Evolutionary conservation across 192 early-diverging fungal genomes (phyloP).

Genomic region (Fimicolochytrium jonesii): DNA sequence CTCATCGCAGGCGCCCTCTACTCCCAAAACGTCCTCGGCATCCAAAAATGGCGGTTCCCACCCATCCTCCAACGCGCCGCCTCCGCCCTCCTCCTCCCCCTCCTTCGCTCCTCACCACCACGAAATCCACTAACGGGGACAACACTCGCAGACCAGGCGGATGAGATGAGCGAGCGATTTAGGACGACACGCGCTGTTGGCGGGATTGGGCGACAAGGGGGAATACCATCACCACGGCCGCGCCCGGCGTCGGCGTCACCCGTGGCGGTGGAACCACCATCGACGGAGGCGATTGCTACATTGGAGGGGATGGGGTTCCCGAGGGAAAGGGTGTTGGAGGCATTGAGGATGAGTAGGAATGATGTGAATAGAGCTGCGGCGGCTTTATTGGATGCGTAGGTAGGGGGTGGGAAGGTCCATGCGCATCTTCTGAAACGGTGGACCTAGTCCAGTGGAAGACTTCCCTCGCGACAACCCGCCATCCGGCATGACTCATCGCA

Average conservation of each 20-base stretch:
- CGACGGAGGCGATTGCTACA: slow-evolving; percentile 7
- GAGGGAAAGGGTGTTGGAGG: slow-evolving; percentile 17
- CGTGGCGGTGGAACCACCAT: neutral
- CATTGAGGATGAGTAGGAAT: slow-evolving; percentile 1
- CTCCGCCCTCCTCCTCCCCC: neutral
- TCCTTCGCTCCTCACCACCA: neutral
- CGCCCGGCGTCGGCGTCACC: too few relatives aligned
- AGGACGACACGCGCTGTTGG: too few relatives aligned
- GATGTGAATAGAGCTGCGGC: slow-evolving; percentile 21
- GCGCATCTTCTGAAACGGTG: too few relatives aligned
- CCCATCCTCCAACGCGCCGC: neutral
- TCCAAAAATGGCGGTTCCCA: slow-evolving; percentile 27
- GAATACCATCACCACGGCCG: too few relatives aligned
- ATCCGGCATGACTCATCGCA: too few relatives aligned
- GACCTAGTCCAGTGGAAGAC: too few relatives aligned
- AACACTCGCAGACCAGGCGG: slow-evolving; percentile 12
- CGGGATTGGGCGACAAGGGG: too few relatives aligned
- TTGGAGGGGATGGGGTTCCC: slow-evolving; percentile 27
- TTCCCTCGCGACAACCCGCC: too few relatives aligned
- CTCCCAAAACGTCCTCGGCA: slow-evolving; percentile 7
- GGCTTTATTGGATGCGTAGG: slow-evolving; percentile 1
- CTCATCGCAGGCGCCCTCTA: slow-evolving; percentile 28
- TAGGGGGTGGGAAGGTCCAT: too few relatives aligned
- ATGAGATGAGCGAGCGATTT: slow-evolving; percentile 6
- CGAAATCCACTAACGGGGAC: neutral